Evolutionary conservation across 176 grass and related monocot species (phyloP).

Genomic region (Tuctoria greenei): DNA sequence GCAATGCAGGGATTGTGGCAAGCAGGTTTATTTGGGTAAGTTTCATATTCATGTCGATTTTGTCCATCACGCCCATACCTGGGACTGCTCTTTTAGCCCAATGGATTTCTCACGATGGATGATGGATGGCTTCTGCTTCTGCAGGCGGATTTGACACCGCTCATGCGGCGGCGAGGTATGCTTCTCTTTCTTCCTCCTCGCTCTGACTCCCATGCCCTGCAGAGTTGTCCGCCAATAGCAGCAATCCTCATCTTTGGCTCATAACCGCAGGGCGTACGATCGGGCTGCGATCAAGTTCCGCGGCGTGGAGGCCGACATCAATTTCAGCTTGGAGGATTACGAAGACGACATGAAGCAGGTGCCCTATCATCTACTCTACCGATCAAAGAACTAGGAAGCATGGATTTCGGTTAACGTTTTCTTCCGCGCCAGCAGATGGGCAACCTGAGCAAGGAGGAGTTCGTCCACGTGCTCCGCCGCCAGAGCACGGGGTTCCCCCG

Average conservation of each 20-base stretch:
- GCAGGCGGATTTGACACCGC: slow-evolving; percentile 99
- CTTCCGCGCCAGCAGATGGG: slow-evolving; percentile 50
- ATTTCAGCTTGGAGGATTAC: slow-evolving; percentile 91
- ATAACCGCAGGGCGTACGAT: slow-evolving; percentile 75
- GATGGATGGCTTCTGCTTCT: slow-evolving; percentile 2
- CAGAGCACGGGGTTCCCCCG: slow-evolving; percentile 89
- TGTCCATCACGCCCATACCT: slow-evolving; percentile 49
- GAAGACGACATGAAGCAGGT: slow-evolving; percentile 95
- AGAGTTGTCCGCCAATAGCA: neutral
- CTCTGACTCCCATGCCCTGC: neutral
- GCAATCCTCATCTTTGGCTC: neutral
- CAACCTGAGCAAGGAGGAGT: slow-evolving; percentile 95
- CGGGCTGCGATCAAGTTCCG: slow-evolving; percentile 97
- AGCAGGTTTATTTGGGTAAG: slow-evolving; percentile 99
- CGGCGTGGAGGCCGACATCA: slow-evolving; percentile 90
- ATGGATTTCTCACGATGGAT: slow-evolving; percentile 20
- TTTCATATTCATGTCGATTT: slow-evolving; percentile 33
- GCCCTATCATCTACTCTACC: neutral
- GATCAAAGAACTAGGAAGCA: neutral
- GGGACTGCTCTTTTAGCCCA: slow-evolving; percentile 28
- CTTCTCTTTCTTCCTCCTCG: neutral
- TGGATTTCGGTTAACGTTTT: neutral
- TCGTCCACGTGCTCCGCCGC: slow-evolving; percentile 90
- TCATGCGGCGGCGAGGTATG: slow-evolving; percentile 87
- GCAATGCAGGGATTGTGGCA: slow-evolving; percentile 98